Conservation (phyloP, 116 monocot species). For the Dioscorea cayenensis region DNA sequence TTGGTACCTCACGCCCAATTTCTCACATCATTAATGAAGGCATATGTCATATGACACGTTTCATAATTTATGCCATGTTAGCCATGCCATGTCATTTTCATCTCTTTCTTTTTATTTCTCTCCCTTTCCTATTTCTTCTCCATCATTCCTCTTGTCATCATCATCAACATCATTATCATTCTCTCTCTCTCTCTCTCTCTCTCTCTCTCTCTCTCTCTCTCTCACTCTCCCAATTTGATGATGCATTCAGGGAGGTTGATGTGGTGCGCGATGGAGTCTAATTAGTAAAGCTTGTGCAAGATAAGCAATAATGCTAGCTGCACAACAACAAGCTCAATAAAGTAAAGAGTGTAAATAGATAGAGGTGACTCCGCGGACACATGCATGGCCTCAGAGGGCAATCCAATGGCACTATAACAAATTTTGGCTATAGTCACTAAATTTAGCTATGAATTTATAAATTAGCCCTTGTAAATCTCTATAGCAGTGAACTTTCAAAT, state of each 20-base stretch:
- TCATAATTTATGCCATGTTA: no score
- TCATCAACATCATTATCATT: no score
- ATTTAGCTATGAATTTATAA: conserved; percentile 32
- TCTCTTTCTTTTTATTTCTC: no score
- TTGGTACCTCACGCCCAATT: no score
- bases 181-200: no score
- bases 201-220: no score
- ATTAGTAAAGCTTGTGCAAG: conserved; percentile 3
- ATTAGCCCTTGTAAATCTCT: not conserved
- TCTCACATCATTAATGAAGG: no score
- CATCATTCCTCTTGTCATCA: no score
- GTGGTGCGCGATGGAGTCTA: not conserved
- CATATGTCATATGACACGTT: no score
- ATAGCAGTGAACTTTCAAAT: no score
- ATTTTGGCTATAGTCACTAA: conserved; percentile 17
- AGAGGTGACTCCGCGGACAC: conserved; percentile 10
- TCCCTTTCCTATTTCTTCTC: no score
- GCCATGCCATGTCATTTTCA: no score
- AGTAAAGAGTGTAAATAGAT: conserved; percentile 18
- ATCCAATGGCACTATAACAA: conserved; percentile 1
- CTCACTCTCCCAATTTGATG: conserved; percentile 19
- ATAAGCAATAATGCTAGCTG: conserved; percentile 1
- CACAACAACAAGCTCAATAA: conserved; percentile 25
- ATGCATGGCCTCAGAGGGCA: conserved; percentile 10
- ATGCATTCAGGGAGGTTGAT: not conserved